Conservation (phyloP, 345 rosid genomes). For the Pugionium dolabratum region DNA sequence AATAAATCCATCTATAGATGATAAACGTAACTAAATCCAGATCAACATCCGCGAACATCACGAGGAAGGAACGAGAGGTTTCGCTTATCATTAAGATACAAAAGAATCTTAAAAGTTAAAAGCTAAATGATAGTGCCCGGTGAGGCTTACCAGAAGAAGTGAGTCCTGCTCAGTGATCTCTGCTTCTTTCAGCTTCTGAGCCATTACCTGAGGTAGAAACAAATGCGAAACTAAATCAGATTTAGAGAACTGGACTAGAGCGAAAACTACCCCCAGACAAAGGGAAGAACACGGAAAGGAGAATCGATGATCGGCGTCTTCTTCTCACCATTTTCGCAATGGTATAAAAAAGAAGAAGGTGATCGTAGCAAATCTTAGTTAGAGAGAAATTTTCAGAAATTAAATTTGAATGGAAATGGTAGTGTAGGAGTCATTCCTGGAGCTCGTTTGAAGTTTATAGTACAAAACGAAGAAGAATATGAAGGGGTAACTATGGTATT, state of each 20-base stretch:
- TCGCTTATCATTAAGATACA: background rate
- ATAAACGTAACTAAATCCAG: background rate
- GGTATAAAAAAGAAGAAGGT: constrained; percentile 19
- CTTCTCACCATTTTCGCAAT: constrained; percentile 54
- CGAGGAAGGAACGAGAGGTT: constrained; percentile 11
- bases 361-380: constrained; percentile 3
- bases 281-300: constrained; percentile 10
- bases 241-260: constrained; percentile 7
- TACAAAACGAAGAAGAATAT: background rate
- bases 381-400: background rate
- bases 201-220: constrained; percentile 57
- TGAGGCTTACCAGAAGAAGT: constrained; percentile 76
- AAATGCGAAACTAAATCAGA: background rate
- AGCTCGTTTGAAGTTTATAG: constrained; percentile 20
- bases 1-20: background rate
- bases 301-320: constrained; percentile 24
- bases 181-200: constrained; percentile 83
- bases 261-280: background rate
- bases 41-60: constrained; percentile 3
- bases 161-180: constrained; percentile 98
- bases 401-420: constrained; percentile 12
- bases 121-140: constrained; percentile 19
- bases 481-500: background rate
- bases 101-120: background rate
- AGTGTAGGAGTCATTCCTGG: background rate